A percentile compares a stretch with the other conserved stretches of the same genome.
phyloP scores from a whole-genome alignment of 1,284 basidiomycete species.

The Peniophora sp. region DNA sequence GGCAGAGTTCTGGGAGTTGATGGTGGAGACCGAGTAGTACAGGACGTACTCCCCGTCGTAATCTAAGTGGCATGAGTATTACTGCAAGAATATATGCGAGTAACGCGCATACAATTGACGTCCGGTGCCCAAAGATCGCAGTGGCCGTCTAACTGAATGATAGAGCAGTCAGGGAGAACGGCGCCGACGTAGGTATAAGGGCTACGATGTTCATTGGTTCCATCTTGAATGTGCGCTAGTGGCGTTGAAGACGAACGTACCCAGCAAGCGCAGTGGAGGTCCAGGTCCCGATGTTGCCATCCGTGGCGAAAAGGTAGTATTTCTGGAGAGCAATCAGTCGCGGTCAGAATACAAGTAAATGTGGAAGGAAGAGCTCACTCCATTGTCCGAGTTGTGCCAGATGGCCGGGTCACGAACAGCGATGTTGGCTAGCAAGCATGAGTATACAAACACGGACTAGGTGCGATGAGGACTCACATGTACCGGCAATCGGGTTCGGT shows the following conservation, averaged over 20 bases:
- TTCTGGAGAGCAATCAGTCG: constrained; percentile 3
- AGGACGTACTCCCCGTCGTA: constrained; percentile 17
- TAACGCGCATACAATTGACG: constrained; percentile 6
- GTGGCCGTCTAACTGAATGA: constrained; percentile 11
- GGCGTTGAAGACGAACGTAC: constrained; percentile 5
- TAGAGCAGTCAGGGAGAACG: constrained; percentile 10
- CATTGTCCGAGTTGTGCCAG: neutral
- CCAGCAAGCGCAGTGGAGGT: constrained; percentile 14
- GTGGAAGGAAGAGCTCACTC: neutral
- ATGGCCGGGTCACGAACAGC: neutral
- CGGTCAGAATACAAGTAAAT: neutral
- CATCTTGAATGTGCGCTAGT: neutral
- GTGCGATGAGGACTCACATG: neutral
- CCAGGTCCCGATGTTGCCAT: constrained; percentile 12
- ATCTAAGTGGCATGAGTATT: neutral
- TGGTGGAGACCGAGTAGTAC: constrained; percentile 25
- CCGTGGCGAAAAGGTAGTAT: constrained; percentile 15
- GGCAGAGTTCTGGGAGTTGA: constrained; percentile 24
- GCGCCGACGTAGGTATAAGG: constrained; percentile 15
- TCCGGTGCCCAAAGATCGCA: constrained; percentile 17
- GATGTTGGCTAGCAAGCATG: neutral
- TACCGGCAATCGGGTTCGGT: neutral
- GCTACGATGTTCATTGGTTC: neutral
- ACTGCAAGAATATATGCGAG: too few relatives aligned
- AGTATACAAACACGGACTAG: neutral